Evolutionary conservation across 352 stramenopile genomes (phyloP), one percentile per base, ranked within the genome.

Genomic region (Phytopythium montanum): DNA sequence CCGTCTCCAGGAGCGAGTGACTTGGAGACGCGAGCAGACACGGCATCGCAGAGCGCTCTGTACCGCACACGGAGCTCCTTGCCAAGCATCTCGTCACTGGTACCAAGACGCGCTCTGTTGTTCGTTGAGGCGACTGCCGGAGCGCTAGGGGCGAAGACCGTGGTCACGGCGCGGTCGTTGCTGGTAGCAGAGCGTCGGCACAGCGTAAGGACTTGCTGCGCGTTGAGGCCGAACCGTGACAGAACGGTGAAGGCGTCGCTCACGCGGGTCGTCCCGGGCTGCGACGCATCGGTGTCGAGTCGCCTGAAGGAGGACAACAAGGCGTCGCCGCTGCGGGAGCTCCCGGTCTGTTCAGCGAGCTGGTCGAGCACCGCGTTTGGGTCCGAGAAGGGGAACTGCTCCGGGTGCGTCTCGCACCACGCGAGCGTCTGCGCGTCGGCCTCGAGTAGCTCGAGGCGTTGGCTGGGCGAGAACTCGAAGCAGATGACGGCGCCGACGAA

Each of bases 391-490:
- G 69, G 70, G 54, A 94, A 95, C 25, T 66, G 19, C 33, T 94
- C 76, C 14, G 76, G 69, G 53, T 90, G 76, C 42, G 63, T 87
- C 65, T 93, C 85, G 56, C 85, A 94, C 59, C 79, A 93, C n/a
- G 61, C 69, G 9, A 95, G 60, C 18, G 85, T 95, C 58, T 92
- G 80, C 26, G 74, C 59, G 51, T 95, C 85, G 2, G 85, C 82
- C 42, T 89, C 81, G n/a, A 90, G 56, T 5, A 96, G 69, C 61
- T 84, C 68, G 25, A 96, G 73, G 38, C 68, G 65, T 61, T 93
- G 84, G 13, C 76, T 65, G 8, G 87, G 85, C 14, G 81, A 79
- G 42, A 91, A 88, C 53, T 85, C 84, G 31, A 96, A 89, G 13
- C 41, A 62, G 16, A 96, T 58, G 13, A 87, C 64, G 6, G 81